Percentiles rank a stretch among this genome's conserved stretches.
Evolutionary conservation across 164 flowering plant species (phyloP).

Genomic region (Nymphaea thermarum): DNA sequence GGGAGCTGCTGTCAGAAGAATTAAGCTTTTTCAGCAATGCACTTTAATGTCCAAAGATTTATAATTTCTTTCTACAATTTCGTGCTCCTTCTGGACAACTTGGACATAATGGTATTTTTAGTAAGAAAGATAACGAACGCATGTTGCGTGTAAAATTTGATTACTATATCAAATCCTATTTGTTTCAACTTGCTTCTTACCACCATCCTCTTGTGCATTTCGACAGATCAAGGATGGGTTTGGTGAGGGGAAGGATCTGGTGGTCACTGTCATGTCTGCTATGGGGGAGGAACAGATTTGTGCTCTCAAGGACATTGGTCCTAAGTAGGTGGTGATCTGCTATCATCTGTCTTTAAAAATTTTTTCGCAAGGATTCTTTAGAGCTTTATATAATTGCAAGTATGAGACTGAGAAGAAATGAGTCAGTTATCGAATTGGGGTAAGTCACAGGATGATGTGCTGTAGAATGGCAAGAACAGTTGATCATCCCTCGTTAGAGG

Average conservation of each 20-base stretch:
- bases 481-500: too few species aligned
- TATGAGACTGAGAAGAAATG: neutral
- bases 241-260: conserved; percentile 54
- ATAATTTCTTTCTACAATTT: too few species aligned
- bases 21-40: too few species aligned
- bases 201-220: neutral
- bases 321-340: conserved; percentile 13
- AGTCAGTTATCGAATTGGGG: neutral
- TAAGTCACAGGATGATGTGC: neutral
- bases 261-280: conserved; percentile 44
- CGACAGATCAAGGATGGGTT: conserved; percentile 44
- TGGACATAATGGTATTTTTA: too few species aligned
- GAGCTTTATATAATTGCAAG: neutral
- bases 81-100: too few species aligned
- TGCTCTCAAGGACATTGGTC: conserved; percentile 51
- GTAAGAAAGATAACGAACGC: too few species aligned
- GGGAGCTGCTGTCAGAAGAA: too few species aligned
- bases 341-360: neutral
- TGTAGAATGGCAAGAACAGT: neutral
- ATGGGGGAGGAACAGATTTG: conserved; percentile 56
- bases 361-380: neutral
- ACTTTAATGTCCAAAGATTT: too few species aligned
- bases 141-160: too few species aligned
- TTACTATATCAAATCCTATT: too few species aligned
- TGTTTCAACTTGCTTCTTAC: too few species aligned